phyloP scores from a whole-genome alignment of 2,329 filamentous ascomycete genomes.

The Magnaporthiopsis incrustans region DNA sequence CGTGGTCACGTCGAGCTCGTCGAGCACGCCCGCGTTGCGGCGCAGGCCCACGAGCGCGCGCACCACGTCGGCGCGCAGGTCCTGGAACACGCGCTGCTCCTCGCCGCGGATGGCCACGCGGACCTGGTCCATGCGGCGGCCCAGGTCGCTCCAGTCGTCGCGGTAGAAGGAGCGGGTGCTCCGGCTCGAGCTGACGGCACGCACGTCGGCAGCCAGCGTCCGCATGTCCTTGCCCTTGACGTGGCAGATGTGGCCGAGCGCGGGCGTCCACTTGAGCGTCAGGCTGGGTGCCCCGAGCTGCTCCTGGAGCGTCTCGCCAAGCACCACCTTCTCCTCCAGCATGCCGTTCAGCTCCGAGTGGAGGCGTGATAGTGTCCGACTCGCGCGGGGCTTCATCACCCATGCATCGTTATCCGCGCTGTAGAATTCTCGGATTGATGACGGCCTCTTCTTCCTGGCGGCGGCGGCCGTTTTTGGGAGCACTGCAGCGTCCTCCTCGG shows the following conservation, averaged over 20 bases:
- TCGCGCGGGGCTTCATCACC: constrained; percentile 64
- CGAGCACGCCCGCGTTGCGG: constrained; percentile 82
- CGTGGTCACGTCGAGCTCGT: constrained; percentile 85
- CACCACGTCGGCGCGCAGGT: constrained; percentile 69
- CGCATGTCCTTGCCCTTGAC: constrained; percentile 71
- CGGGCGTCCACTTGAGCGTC: constrained; percentile 77
- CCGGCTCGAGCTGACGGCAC: constrained; percentile 70
- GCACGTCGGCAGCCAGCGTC: constrained; percentile 21
- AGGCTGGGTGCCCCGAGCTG: constrained; percentile 57
- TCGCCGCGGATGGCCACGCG: constrained; percentile 73
- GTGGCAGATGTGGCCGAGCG: constrained; percentile 83
- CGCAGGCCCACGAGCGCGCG: constrained; percentile 76
- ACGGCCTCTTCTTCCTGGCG: not conserved
- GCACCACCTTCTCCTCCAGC: constrained; percentile 45
- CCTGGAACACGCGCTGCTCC: constrained; percentile 71
- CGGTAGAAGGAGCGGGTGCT: constrained; percentile 79
- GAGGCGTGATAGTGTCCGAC: constrained; percentile 52
- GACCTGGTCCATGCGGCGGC: constrained; percentile 68
- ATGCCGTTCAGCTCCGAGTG: constrained; percentile 60
- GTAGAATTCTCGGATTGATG: constrained; percentile 48
- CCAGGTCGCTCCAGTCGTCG: constrained; percentile 75
- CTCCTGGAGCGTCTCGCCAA: constrained; percentile 55
- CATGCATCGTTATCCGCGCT: constrained; percentile 52
- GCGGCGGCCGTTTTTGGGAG: constrained; percentile 37
- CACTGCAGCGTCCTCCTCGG: constrained; percentile 43